Percentiles rank a stretch among this genome's conserved stretches.
These are phyloP conservation scores for Mentha longifolia DNA, from an alignment of 257 asterid species.

Conservation along the genomic window DNA sequence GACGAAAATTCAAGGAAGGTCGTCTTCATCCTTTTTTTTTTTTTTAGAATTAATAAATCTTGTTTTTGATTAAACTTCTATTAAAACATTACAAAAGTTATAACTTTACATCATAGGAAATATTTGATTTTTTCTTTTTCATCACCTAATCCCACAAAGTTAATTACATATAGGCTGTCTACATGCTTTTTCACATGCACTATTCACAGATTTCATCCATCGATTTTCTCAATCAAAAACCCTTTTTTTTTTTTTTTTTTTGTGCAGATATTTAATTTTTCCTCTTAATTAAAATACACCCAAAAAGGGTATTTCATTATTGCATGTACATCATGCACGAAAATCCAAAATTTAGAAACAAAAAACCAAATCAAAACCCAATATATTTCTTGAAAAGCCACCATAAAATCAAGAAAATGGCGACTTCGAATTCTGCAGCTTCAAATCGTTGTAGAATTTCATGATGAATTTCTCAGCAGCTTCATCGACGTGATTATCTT, in stretches of 20 bases:
- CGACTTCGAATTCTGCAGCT: conserved; percentile 42
- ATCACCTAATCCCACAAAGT: conserved; percentile 20
- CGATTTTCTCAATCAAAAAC: not conserved
- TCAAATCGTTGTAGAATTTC: conserved; percentile 63
- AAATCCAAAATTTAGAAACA: conserved; percentile 21
- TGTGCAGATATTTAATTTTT: not conserved
- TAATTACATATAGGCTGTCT: conserved; percentile 26
- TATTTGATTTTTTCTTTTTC: not conserved
- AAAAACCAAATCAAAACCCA: not conserved
- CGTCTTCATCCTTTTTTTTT: not conserved
- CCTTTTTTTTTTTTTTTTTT: no score
- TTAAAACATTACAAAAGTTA: not conserved
- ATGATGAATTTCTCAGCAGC: conserved; percentile 67
- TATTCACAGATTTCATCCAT: conserved; percentile 30
- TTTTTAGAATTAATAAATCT: not conserved
- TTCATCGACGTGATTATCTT: conserved; percentile 52
- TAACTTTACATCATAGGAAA: not conserved
- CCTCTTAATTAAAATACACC: conserved; percentile 14
- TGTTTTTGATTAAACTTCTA: not conserved
- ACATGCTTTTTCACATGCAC: conserved; percentile 33
- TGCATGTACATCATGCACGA: conserved; percentile 36
- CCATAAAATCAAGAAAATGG: conserved; percentile 29
- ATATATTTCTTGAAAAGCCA: not conserved
- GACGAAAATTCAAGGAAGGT: not conserved
- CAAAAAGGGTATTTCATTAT: conserved; percentile 12